These are phyloP conservation scores for Leishmania amazonensis DNA, from an alignment of 208 protist genomes.

Conservation along the genomic window DNA sequence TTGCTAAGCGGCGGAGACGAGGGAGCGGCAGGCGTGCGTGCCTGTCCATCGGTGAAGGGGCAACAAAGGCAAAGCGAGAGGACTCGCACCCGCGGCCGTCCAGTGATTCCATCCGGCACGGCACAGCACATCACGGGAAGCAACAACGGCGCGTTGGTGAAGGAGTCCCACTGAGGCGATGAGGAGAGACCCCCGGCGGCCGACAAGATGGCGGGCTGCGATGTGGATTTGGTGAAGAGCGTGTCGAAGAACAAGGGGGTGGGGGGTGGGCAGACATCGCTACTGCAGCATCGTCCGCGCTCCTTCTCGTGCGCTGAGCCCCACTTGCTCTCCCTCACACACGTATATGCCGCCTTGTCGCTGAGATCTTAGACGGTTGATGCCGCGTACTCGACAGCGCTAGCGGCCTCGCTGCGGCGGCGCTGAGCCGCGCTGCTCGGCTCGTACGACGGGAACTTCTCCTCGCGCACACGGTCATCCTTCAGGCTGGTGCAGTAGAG, in stretches of 20 bases:
- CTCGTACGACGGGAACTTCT: conserved; percentile 81
- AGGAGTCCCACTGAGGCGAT: background rate
- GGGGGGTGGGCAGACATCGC: background rate
- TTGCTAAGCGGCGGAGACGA: background rate
- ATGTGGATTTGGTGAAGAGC: background rate
- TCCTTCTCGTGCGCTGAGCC: background rate
- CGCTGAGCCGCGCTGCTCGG: conserved; percentile 63
- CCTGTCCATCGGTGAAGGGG: background rate
- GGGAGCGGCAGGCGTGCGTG: background rate
- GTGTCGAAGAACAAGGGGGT: background rate
- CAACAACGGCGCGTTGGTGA: background rate
- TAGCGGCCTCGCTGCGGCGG: conserved; percentile 69
- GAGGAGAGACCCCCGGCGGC: background rate
- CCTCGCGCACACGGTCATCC: conserved; percentile 68
- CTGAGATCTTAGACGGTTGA: conserved; percentile 36
- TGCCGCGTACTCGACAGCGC: conserved; percentile 62
- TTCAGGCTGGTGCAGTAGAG: conserved; percentile 59
- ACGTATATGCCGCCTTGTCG: background rate
- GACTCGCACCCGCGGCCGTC: background rate
- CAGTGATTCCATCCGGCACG: background rate
- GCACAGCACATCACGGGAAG: background rate
- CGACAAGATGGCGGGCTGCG: background rate
- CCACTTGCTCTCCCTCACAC: background rate
- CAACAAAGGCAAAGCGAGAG: background rate
- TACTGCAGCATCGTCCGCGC: background rate